Evolutionary conservation across 1,284 basidiomycete species (phyloP), one percentile per base, ranked within the genome.

Genomic region (Omphalotus olearius): DNA sequence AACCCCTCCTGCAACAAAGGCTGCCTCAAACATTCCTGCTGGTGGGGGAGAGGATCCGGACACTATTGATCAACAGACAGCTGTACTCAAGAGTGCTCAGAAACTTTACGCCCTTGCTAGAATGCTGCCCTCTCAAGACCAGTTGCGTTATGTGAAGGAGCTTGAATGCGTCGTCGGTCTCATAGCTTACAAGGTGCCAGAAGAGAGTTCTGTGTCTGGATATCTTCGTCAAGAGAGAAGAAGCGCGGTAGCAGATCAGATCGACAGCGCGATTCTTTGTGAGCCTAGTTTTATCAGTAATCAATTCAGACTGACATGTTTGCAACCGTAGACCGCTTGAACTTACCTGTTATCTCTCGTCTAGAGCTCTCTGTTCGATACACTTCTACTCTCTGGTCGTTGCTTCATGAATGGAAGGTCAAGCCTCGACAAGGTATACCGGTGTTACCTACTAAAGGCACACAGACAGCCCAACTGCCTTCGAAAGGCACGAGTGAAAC

Each of bases 191-290:
- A 74, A 72, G 20, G 74, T 82, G 2, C 86, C 91, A 0, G 88
- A 91, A 64, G 73, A 73, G 44, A 88, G 86, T 55, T 79, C 74
- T 41, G 72, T 91, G 57, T 71, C 79, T 13, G 78, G 74, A 46
- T 93, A 93, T 64, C 66, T 95, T 53, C 76, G 78, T 47, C 82
- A 85, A 63, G 80, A 79, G 52, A 71, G 91, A 53, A 77, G 92
- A 49, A 85, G 88, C 58, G 80, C 80, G 5, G 77, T 95, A 4
- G 92, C 92, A 1, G 86, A 91, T 53, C 89, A 93, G 68, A 84
- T 96, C 49, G 89, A 94, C 58, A 79, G 81, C 45, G 93, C 93
- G 9, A 90, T 95, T 47, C 68, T 95, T 3, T 72, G 90, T 90
- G 59, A 63, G 88, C 72, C 14, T 5, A 30, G 11, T 52, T 37